Conservation (phyloP, 768 basidiomycete genomes). For the Xanthoconium purpureum region DNA sequence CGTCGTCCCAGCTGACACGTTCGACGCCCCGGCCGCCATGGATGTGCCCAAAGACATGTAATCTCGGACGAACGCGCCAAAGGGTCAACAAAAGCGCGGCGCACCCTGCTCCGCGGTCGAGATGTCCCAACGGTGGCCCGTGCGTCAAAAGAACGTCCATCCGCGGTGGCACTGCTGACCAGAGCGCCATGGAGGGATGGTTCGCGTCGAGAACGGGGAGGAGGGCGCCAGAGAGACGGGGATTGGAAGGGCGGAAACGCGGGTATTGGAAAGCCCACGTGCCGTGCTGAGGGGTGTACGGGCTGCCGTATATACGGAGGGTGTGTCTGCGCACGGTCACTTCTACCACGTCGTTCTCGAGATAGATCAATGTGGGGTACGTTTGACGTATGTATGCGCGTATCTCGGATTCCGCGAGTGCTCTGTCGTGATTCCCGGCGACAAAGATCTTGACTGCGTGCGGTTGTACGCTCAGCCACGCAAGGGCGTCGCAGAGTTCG, state of each 20-base stretch:
- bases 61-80: constrained; percentile 34
- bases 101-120: constrained; percentile 34
- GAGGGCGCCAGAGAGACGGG: background rate
- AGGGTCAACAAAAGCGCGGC: constrained; percentile 30
- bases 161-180: constrained; percentile 28
- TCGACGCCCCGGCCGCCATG: constrained; percentile 38
- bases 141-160: constrained; percentile 44
- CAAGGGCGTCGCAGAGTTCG: constrained; percentile 31
- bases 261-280: constrained; percentile 8
- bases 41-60: constrained; percentile 45
- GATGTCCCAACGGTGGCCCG: constrained; percentile 38
- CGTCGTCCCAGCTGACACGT: constrained; percentile 30
- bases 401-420: constrained; percentile 22
- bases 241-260: constrained; percentile 2
- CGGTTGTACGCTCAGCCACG: constrained; percentile 33
- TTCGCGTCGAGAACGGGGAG: background rate
- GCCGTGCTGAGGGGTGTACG: constrained; percentile 38
- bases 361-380: constrained; percentile 36
- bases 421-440: constrained; percentile 44
- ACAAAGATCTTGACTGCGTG: constrained; percentile 42
- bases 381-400: constrained; percentile 9
- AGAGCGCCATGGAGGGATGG: constrained; percentile 14
- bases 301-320: constrained; percentile 38
- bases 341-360: constrained; percentile 32
- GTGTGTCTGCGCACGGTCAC: constrained; percentile 31